Percentiles rank a stretch among this genome's conserved stretches.
These are phyloP conservation scores for Fomitopsis pulvina DNA, from an alignment of 768 basidiomycete species.

Conservation along the genomic window DNA sequence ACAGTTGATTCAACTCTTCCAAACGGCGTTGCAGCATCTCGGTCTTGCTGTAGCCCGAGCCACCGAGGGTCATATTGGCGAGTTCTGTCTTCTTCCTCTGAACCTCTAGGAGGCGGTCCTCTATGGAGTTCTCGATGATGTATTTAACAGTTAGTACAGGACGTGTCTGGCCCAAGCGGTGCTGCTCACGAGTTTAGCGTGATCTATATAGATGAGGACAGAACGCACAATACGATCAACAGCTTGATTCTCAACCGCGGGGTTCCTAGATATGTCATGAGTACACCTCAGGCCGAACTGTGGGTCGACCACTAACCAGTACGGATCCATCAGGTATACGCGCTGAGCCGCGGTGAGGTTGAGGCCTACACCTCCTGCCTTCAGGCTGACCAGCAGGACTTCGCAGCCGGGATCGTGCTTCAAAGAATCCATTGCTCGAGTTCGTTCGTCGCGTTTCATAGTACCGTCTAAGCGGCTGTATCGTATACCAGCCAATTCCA, in stretches of 20 bases:
- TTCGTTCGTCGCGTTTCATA: conserved; percentile 95
- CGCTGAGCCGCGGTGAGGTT: conserved; percentile 93
- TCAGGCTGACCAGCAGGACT: conserved; percentile 90
- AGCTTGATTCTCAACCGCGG: conserved; percentile 95
- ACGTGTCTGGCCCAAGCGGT: conserved; percentile 90
- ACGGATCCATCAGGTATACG: conserved; percentile 95
- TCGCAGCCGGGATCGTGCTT: conserved; percentile 88
- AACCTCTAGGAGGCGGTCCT: conserved; percentile 86
- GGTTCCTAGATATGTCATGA: conserved; percentile 56
- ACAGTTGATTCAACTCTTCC: conserved; percentile 80
- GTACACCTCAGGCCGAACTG: conserved; percentile 5
- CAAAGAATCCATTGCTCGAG: conserved; percentile 85
- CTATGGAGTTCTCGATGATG: conserved; percentile 92
- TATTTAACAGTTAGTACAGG: conserved; percentile 90
- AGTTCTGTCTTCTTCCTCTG: conserved; percentile 93
- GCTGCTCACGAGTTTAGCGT: conserved; percentile 38
- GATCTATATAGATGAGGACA: not conserved
- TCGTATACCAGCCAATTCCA: conserved; percentile 74
- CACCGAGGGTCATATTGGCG: conserved; percentile 84
- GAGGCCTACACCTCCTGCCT: conserved; percentile 95
- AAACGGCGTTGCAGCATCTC: conserved; percentile 83
- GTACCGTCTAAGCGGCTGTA: conserved; percentile 95
- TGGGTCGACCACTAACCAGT: conserved; percentile 52
- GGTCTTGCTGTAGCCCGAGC: conserved; percentile 78
- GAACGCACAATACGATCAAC: conserved; percentile 89